A percentile compares a stretch with the other conserved stretches of the same genome.
phyloP scores from a whole-genome alignment of 2,329 filamentous ascomycete species.

The Neopestalotiopsis clavispora region DNA sequence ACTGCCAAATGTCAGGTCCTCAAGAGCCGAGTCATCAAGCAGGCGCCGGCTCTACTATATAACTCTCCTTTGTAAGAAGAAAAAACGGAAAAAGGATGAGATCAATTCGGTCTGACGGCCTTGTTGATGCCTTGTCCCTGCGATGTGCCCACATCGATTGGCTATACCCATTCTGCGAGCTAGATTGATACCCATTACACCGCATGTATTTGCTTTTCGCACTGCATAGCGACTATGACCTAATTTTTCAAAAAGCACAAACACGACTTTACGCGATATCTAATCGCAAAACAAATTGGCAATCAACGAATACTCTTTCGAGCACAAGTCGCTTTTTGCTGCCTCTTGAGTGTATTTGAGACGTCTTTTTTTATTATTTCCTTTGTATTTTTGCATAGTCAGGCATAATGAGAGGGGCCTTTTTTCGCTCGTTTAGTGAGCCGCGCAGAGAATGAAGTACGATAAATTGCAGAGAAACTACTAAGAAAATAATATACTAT shows the following conservation, averaged over 20 bases:
- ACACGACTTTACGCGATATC: neutral
- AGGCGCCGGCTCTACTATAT: neutral
- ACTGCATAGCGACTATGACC: neutral
- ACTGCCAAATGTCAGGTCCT: neutral
- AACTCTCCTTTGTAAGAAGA: constrained; percentile 11
- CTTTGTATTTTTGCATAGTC: constrained; percentile 15
- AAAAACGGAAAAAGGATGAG: neutral
- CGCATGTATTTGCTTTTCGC: constrained; percentile 13
- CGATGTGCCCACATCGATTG: constrained; percentile 16
- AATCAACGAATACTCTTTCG: neutral
- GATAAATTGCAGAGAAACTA: neutral
- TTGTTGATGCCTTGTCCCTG: constrained; percentile 23
- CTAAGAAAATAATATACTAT: neutral
- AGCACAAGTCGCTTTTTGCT: neutral
- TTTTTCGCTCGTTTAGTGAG: constrained; percentile 3
- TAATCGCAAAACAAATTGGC: neutral
- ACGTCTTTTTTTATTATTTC: neutral
- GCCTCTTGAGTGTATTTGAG: neutral
- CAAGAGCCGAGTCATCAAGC: neutral
- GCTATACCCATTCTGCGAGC: constrained; percentile 12
- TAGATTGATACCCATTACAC: constrained; percentile 20
- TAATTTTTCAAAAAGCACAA: neutral
- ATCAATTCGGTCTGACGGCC: too few species aligned
- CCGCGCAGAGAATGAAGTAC: neutral
- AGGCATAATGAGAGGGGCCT: constrained; percentile 1